Evolutionary conservation across 2,329 filamentous ascomycete species (phyloP).

Genomic region (Xylariaceae sp.): DNA sequence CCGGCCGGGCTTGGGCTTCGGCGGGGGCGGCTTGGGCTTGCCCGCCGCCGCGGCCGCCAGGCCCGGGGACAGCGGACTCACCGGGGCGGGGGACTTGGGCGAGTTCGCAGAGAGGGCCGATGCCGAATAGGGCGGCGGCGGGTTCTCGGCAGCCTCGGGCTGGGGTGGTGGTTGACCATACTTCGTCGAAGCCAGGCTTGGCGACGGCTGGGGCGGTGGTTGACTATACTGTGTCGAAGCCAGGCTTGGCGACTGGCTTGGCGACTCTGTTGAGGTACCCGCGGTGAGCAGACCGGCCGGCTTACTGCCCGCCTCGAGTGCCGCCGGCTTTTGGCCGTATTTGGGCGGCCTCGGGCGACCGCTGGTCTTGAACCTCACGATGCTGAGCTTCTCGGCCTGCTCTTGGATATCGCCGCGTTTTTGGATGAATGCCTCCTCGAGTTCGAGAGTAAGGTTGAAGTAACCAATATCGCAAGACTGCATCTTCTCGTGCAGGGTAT

Average conservation of each 20-base stretch:
- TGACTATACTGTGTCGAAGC: no score
- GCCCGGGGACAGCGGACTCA: constrained; percentile 19
- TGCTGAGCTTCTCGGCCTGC: constrained; percentile 71
- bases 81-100: constrained; percentile 22
- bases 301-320: constrained; percentile 19
- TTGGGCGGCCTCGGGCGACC: constrained; percentile 58
- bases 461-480: constrained; percentile 95
- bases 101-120: constrained; percentile 30
- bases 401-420: constrained; percentile 88
- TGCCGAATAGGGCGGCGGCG: constrained; percentile 66
- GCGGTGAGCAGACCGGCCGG: constrained; percentile 41
- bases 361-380: constrained; percentile 86
- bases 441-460: constrained; percentile 84
- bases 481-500: constrained; percentile 97
- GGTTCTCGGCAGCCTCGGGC: constrained; percentile 42
- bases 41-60: constrained; percentile 43
- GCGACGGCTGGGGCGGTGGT: constrained; percentile 9
- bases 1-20: constrained; percentile 64
- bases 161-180: constrained; percentile 28
- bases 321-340: constrained; percentile 44
- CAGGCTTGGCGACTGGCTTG: background rate
- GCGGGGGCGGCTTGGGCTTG: constrained; percentile 66
- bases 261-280: constrained; percentile 28
- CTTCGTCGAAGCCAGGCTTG: constrained; percentile 24
- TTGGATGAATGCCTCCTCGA: constrained; percentile 82